Percentiles rank a stretch among this genome's conserved stretches.
These are phyloP conservation scores for Lizonia empirigonia DNA, from an alignment of 2,329 filamentous ascomycete genomes.

Conservation along the genomic window DNA sequence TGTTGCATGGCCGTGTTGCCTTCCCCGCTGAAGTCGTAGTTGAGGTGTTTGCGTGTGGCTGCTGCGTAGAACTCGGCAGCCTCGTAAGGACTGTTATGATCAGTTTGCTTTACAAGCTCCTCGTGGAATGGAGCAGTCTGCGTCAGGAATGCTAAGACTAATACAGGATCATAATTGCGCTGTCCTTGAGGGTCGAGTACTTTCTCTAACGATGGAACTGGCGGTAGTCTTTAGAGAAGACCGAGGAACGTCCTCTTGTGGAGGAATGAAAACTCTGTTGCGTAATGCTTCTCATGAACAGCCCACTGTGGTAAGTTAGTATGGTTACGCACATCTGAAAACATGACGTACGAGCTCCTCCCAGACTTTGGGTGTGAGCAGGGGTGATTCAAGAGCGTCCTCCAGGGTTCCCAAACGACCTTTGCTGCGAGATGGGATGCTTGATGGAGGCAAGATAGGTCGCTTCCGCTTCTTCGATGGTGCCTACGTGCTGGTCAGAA, in stretches of 20 bases:
- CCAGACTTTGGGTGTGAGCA: slow-evolving; percentile 70
- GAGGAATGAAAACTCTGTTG: slow-evolving; percentile 73
- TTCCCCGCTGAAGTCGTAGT: slow-evolving; percentile 8
- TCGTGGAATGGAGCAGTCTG: slow-evolving; percentile 73
- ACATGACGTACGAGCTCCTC: slow-evolving; percentile 58
- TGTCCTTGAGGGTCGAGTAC: slow-evolving; percentile 27
- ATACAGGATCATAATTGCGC: slow-evolving; percentile 55
- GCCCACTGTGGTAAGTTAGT: slow-evolving; percentile 55
- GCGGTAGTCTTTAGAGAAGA: slow-evolving; percentile 30
- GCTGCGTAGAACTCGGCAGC: slow-evolving; percentile 68
- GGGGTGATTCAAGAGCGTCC: slow-evolving; percentile 65
- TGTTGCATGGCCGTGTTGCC: slow-evolving; percentile 62
- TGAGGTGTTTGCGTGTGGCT: slow-evolving; percentile 59
- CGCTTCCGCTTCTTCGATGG: slow-evolving; percentile 42
- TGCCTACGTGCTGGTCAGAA: slow-evolving; percentile 14
- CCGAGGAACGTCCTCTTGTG: slow-evolving; percentile 67
- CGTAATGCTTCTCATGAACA: slow-evolving; percentile 73
- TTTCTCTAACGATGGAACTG: slow-evolving; percentile 40
- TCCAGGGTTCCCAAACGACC: slow-evolving; percentile 54
- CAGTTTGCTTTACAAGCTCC: slow-evolving; percentile 45
- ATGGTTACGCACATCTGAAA: background rate
- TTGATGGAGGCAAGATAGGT: slow-evolving; percentile 44
- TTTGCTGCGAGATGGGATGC: slow-evolving; percentile 49
- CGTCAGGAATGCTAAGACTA: slow-evolving; percentile 70
- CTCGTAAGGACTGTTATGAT: slow-evolving; percentile 20